Percentiles rank a stretch among this genome's conserved stretches.
Evolutionary conservation across 2,329 filamentous ascomycete species (phyloP).

Genomic region (Ophioceras dolichostomum): DNA sequence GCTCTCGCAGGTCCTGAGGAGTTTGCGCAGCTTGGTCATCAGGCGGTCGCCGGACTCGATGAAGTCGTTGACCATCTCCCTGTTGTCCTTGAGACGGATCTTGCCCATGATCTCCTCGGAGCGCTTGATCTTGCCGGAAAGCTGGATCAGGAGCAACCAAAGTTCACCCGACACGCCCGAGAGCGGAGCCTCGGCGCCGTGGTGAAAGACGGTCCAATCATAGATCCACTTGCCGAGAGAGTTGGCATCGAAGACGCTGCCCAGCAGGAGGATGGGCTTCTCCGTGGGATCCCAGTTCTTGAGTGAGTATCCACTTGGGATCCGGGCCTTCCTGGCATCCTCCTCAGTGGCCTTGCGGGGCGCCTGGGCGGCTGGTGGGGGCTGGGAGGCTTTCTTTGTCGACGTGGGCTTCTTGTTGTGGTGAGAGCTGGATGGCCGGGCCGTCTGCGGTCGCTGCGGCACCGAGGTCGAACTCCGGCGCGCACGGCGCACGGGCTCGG

Average conservation of each 20-base stretch:
- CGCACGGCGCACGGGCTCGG: conserved; percentile 26
- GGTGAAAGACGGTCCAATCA: conserved; percentile 93
- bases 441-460: conserved; percentile 40
- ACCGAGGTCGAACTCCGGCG: conserved; percentile 36
- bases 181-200: conserved; percentile 71
- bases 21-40: conserved; percentile 69
- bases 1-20: conserved; percentile 83
- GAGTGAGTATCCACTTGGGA: conserved; percentile 81
- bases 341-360: conserved; percentile 41
- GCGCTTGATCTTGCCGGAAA: conserved; percentile 87
- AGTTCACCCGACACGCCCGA: conserved; percentile 87
- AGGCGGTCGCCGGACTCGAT: conserved; percentile 79
- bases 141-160: conserved; percentile 88
- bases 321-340: conserved; percentile 54
- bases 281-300: conserved; percentile 98
- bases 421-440: conserved; percentile 30
- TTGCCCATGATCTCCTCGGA: conserved; percentile 65
- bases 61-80: conserved; percentile 80
- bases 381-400: conserved; percentile 14
- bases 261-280: conserved; percentile 84
- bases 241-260: conserved; percentile 95
- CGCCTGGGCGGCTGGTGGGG: conserved; percentile 17
- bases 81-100: conserved; percentile 61
- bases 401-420: conserved; percentile 25
- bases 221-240: conserved; percentile 98